These are phyloP conservation scores for Chloranthus sessilifolius DNA, from an alignment of 164 flowering plant species.

Conservation along the genomic window DNA sequence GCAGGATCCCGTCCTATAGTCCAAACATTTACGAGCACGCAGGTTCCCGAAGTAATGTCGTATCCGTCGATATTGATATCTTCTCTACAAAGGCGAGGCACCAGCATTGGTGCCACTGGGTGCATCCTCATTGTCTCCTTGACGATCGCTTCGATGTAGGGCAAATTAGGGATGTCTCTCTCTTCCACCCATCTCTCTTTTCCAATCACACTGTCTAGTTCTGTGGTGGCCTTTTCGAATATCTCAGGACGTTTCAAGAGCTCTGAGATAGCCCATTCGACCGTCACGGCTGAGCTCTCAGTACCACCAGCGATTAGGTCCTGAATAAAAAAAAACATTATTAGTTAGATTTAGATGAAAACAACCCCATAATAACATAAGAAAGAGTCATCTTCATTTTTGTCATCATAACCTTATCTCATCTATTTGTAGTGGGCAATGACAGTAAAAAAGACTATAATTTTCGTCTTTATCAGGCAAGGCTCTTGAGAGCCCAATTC, in stretches of 20 bases:
- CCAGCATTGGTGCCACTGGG: slow-evolving; percentile 72
- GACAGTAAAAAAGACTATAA: too few relatives aligned
- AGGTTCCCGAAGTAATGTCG: slow-evolving; percentile 48
- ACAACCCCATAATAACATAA: too few relatives aligned
- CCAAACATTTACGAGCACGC: slow-evolving; percentile 47
- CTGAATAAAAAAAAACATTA: too few relatives aligned
- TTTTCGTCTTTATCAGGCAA: too few relatives aligned
- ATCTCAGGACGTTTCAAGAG: slow-evolving; percentile 51
- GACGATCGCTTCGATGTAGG: slow-evolving; percentile 52
- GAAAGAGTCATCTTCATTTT: too few relatives aligned
- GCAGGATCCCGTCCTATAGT: slow-evolving; percentile 61
- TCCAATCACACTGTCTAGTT: slow-evolving; percentile 68
- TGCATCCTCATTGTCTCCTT: slow-evolving; percentile 83
- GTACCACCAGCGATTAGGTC: slow-evolving; percentile 76
- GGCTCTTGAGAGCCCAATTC: too few relatives aligned
- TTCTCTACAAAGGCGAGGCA: slow-evolving; percentile 40
- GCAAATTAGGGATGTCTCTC: slow-evolving; percentile 51
- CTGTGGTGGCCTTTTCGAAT: slow-evolving; percentile 49
- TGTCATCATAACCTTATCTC: too few relatives aligned
- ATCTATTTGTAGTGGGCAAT: too few relatives aligned
- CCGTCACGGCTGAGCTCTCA: slow-evolving; percentile 65
- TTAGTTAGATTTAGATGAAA: too few relatives aligned
- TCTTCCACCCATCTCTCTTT: slow-evolving; percentile 62
- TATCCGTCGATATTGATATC: slow-evolving; percentile 44
- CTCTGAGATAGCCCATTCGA: slow-evolving; percentile 83